A percentile compares a stretch with the other conserved stretches of the same genome.
phyloP scores from a whole-genome alignment of 2,329 filamentous ascomycete genomes.

The Emergomyces pasteurianus region DNA sequence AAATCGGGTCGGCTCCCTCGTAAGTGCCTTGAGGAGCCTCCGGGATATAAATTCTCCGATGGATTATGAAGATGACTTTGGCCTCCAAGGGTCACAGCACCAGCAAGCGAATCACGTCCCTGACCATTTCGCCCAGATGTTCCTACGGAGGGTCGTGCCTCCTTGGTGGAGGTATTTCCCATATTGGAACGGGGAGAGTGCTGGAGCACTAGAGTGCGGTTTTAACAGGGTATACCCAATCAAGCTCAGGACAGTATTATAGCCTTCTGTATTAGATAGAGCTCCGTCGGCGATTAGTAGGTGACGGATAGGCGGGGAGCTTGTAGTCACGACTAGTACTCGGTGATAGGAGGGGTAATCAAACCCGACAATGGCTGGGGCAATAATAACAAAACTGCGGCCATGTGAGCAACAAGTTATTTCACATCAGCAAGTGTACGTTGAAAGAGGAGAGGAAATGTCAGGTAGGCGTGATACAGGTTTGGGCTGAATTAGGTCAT shows the following conservation, averaged over 20 bases:
- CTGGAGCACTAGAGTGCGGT: background rate
- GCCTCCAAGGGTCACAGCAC: background rate
- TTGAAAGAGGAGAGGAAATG: constrained; percentile 1
- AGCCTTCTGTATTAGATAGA: background rate
- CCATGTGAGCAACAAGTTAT: constrained; percentile 18
- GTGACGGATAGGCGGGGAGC: background rate
- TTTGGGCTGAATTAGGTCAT: constrained; percentile 1
- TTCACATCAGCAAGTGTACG: constrained; percentile 2
- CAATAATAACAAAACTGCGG: constrained; percentile 12
- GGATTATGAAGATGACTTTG: constrained; percentile 3
- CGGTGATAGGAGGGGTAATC: constrained; percentile 9
- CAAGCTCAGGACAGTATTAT: background rate
- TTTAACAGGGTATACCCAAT: background rate
- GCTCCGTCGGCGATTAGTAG: background rate
- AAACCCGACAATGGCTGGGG: background rate
- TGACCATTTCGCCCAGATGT: constrained; percentile 6
- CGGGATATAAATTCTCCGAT: background rate
- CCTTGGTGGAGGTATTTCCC: constrained; percentile 38
- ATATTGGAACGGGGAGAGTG: constrained; percentile 17
- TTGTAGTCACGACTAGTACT: background rate
- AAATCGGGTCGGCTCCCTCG: constrained; percentile 47
- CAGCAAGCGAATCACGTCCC: constrained; percentile 2
- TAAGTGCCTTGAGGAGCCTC: constrained; percentile 14
- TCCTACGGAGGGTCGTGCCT: constrained; percentile 24
- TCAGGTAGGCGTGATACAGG: background rate